These are phyloP conservation scores for Saccharomyces hybrid DNA, from an alignment of 1,139 yeast species.

Conservation along the genomic window DNA sequence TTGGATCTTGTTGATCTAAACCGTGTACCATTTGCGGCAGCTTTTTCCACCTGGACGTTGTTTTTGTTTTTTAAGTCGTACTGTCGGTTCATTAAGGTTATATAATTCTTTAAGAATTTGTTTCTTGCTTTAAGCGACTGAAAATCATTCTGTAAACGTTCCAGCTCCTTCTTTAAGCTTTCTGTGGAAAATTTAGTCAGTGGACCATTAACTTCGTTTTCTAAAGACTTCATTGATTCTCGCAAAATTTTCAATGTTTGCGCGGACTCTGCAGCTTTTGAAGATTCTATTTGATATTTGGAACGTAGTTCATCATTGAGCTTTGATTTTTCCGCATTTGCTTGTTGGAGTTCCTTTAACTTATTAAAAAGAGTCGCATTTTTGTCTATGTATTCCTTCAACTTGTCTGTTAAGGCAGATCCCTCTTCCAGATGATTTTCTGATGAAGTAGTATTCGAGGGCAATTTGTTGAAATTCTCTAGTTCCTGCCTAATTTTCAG, in stretches of 20 bases:
- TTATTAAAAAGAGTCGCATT: constrained; percentile 3
- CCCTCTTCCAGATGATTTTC: constrained; percentile 8
- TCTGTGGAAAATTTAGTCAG: constrained; percentile 16
- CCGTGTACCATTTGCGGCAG: constrained; percentile 8
- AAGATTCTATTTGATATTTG: constrained; percentile 47
- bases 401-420: background rate
- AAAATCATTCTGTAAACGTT: constrained; percentile 9
- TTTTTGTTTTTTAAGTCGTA: constrained; percentile 11
- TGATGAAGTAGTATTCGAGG: background rate
- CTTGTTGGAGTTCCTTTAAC: constrained; percentile 25
- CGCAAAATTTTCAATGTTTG: constrained; percentile 32
- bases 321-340: constrained; percentile 27
- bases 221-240: constrained; percentile 31
- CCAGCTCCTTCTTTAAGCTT: constrained; percentile 18
- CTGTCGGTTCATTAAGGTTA: constrained; percentile 17
- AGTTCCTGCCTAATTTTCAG: constrained; percentile 9
- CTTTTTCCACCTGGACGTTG: constrained; percentile 5
- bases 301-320: constrained; percentile 40
- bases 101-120: constrained; percentile 18
- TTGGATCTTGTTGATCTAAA: constrained; percentile 18
- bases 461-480: constrained; percentile 3
- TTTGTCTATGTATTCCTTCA: constrained; percentile 1
- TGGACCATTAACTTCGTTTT: constrained; percentile 31
- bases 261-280: constrained; percentile 49
- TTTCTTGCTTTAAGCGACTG: constrained; percentile 13